Conservation (phyloP, 129 eudicot genomes). For the Escallonia rubra region DNA sequence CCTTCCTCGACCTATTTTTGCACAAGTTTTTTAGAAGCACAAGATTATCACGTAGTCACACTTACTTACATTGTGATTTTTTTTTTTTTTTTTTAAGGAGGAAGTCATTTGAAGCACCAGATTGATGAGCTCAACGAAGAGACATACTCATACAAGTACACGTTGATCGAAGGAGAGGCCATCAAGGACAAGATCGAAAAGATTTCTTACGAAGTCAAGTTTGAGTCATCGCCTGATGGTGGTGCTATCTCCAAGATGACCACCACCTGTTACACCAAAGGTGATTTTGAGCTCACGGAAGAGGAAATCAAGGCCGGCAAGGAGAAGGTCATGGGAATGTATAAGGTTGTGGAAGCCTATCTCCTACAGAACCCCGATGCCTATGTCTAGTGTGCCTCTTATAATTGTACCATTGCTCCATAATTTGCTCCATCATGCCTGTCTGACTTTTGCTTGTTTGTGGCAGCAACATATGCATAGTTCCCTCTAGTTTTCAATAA, state of each 20-base stretch:
- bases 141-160: slow-evolving; percentile 30
- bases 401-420: too few relatives aligned
- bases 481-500: too few relatives aligned
- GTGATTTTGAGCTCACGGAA: slow-evolving; percentile 28
- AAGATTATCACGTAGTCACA: too few relatives aligned
- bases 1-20: too few relatives aligned
- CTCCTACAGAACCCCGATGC: slow-evolving; percentile 36
- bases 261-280: slow-evolving; percentile 19
- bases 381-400: slow-evolving; percentile 6
- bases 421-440: too few relatives aligned
- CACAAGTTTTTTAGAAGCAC: too few relatives aligned
- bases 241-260: slow-evolving; percentile 32
- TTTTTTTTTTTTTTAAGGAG: slow-evolving; percentile 14
- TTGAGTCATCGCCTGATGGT: slow-evolving; percentile 19
- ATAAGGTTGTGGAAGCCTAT: slow-evolving; percentile 42
- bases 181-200: slow-evolving; percentile 34
- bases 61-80: too few relatives aligned
- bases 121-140: slow-evolving; percentile 24
- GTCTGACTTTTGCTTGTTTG: too few relatives aligned
- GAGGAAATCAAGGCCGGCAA: slow-evolving; percentile 30
- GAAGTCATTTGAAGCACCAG: slow-evolving; percentile 17
- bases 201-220: slow-evolving; percentile 23
- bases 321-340: slow-evolving; percentile 34
- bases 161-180: slow-evolving; percentile 30
- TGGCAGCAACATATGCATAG: too few relatives aligned